phyloP scores from a whole-genome alignment of 1,284 basidiomycete species.

The Somion occarium region DNA sequence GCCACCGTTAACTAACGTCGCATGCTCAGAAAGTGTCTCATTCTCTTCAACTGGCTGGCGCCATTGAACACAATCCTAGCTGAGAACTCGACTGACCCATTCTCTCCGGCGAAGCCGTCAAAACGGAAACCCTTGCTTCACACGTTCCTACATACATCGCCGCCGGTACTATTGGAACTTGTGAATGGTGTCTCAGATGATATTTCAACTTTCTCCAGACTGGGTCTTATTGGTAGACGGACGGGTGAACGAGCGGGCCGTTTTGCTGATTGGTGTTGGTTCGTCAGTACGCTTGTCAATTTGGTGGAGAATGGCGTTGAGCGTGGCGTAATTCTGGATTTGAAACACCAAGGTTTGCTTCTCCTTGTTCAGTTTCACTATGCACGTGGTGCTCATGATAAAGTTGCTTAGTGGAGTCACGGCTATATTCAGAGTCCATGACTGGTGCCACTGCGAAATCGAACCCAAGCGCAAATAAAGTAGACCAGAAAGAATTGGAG shows the following conservation, averaged over 20 bases:
- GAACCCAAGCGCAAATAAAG: constrained; percentile 49
- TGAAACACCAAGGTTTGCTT: constrained; percentile 53
- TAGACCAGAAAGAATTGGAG: constrained; percentile 67
- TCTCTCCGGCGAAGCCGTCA: constrained; percentile 14
- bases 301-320: constrained; percentile 79
- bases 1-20: constrained; percentile 1
- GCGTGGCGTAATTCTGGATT: constrained; percentile 56
- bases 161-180: constrained; percentile 77
- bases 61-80: constrained; percentile 64
- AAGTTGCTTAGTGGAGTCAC: constrained; percentile 50
- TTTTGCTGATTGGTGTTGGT: constrained; percentile 81
- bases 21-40: constrained; percentile 59
- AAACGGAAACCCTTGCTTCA: constrained; percentile 58
- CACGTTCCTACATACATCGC: constrained; percentile 68
- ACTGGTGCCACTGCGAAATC: constrained; percentile 66
- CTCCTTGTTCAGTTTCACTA: neutral
- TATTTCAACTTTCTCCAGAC: constrained; percentile 62
- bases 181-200: constrained; percentile 72
- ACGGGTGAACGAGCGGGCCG: constrained; percentile 63
- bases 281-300: constrained; percentile 68
- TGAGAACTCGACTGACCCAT: constrained; percentile 58
- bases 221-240: constrained; percentile 62
- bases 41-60: constrained; percentile 78
- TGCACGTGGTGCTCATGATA: neutral
- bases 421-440: constrained; percentile 71